Percentiles rank a stretch among this genome's conserved stretches.
phyloP scores from a whole-genome alignment of 2,329 filamentous ascomycete species.

The Nigrospora osmanthi region DNA sequence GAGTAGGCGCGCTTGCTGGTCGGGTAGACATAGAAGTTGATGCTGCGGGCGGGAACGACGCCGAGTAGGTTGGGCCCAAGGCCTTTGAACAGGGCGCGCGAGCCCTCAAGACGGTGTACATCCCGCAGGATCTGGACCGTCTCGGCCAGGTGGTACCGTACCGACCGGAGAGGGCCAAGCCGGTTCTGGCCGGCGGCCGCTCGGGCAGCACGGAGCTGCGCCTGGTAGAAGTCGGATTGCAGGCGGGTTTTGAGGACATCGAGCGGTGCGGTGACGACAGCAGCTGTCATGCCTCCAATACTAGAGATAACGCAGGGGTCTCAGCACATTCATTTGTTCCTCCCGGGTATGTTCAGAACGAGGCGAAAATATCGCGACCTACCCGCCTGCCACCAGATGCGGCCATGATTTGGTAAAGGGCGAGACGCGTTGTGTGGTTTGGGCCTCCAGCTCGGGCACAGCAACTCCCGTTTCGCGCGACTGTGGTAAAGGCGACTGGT shows the following conservation, averaged over 20 bases:
- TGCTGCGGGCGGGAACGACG: slow-evolving; percentile 80
- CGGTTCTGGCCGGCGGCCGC: slow-evolving; percentile 48
- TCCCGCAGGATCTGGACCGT: slow-evolving; percentile 78
- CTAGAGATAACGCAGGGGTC: slow-evolving; percentile 34
- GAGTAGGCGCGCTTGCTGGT: slow-evolving; percentile 82
- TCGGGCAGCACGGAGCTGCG: slow-evolving; percentile 64
- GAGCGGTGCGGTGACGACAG: slow-evolving; percentile 86
- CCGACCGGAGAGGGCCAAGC: slow-evolving; percentile 58
- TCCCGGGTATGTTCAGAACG: not conserved
- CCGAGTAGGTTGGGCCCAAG: slow-evolving; percentile 85
- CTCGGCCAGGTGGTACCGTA: slow-evolving; percentile 69
- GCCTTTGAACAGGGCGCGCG: slow-evolving; percentile 85
- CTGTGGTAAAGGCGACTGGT: slow-evolving; percentile 35
- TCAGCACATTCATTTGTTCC: not conserved
- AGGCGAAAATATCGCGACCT: slow-evolving; percentile 19
- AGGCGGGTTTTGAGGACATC: slow-evolving; percentile 91
- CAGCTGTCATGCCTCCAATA: slow-evolving; percentile 81
- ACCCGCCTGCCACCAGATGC: slow-evolving; percentile 88
- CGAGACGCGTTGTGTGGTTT: slow-evolving; percentile 29
- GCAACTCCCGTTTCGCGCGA: slow-evolving; percentile 56
- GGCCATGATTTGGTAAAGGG: slow-evolving; percentile 75
- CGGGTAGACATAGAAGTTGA: slow-evolving; percentile 91
- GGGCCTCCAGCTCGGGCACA: slow-evolving; percentile 32
- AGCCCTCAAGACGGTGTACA: slow-evolving; percentile 75
- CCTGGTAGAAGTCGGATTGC: slow-evolving; percentile 91